Conservation (phyloP, 148 eudicot species). For the Camellia sinensis region DNA sequence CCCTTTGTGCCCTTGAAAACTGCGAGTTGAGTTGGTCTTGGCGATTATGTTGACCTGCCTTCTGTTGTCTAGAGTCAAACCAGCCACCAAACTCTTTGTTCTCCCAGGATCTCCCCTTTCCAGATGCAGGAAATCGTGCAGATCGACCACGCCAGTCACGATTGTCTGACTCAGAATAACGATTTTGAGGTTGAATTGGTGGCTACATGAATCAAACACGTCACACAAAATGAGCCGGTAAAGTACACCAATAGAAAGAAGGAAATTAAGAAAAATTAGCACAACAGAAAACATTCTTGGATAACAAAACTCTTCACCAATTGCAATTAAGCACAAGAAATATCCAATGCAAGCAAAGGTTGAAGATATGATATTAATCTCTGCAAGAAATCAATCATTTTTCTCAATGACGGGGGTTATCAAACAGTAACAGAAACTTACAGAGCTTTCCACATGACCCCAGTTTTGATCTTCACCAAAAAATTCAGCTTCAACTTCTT, state of each 20-base stretch:
- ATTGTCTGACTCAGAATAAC: slow-evolving; percentile 77
- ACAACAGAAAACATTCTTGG: background rate
- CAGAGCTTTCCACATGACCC: slow-evolving; percentile 70
- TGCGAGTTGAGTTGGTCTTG: slow-evolving; percentile 58
- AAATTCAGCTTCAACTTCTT: slow-evolving; percentile 74
- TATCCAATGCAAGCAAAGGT: background rate
- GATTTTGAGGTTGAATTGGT: slow-evolving; percentile 47
- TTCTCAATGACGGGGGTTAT: background rate
- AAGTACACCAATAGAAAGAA: background rate
- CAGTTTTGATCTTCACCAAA: slow-evolving; percentile 70
- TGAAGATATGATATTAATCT: background rate
- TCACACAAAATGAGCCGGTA: background rate
- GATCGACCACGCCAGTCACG: slow-evolving; percentile 93
- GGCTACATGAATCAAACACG: slow-evolving; percentile 30
- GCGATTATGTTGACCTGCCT: slow-evolving; percentile 35
- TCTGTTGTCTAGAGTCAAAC: slow-evolving; percentile 43
- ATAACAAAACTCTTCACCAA: background rate
- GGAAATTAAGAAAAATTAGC: background rate
- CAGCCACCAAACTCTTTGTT: slow-evolving; percentile 45
- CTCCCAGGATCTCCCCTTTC: slow-evolving; percentile 81
- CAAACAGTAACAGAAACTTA: slow-evolving; percentile 25
- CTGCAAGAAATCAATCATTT: background rate
- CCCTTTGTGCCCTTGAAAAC: slow-evolving; percentile 58
- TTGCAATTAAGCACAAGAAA: background rate
- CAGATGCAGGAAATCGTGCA: slow-evolving; percentile 43